Conservation (phyloP, 345 rosid species). For the Balakata baccata region DNA sequence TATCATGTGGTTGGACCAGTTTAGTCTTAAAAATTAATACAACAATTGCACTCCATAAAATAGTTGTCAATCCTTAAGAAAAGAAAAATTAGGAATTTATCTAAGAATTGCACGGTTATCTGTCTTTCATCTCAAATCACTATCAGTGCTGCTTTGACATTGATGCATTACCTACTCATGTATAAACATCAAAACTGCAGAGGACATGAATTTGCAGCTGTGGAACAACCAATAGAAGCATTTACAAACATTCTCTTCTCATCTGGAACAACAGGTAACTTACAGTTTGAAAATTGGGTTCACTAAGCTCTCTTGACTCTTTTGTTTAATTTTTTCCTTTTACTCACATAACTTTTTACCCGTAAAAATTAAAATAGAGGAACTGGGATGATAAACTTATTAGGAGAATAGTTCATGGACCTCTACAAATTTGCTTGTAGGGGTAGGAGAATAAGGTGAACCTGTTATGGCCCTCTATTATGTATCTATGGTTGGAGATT, state of each 20-base stretch:
- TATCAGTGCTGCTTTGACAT: slow-evolving; percentile 9
- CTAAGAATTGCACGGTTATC: slow-evolving; percentile 16
- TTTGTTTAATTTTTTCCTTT: not conserved
- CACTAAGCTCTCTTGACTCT: slow-evolving; percentile 7
- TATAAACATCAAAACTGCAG: slow-evolving; percentile 38
- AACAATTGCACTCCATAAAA: no score
- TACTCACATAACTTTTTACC: not conserved
- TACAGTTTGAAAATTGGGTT: slow-evolving; percentile 5
- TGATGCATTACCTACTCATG: slow-evolving; percentile 7
- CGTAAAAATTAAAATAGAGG: not conserved
- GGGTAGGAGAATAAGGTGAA: not conserved
- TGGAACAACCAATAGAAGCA: slow-evolving; percentile 73
- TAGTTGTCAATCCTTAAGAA: no score
- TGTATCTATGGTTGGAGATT: not conserved
- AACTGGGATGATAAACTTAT: not conserved
- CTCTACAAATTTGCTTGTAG: not conserved
- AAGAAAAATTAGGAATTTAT: not conserved
- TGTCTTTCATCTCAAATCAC: slow-evolving; percentile 4
- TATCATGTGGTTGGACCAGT: not conserved
- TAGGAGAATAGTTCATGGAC: not conserved
- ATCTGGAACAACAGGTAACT: slow-evolving; percentile 95
- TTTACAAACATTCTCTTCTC: slow-evolving; percentile 88
- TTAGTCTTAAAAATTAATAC: not conserved
- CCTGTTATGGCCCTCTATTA: not conserved
- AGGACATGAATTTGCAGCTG: slow-evolving; percentile 62